phyloP scores from a whole-genome alignment of 2,329 filamentous ascomycete genomes.

The Colletotrichum australisinense region DNA sequence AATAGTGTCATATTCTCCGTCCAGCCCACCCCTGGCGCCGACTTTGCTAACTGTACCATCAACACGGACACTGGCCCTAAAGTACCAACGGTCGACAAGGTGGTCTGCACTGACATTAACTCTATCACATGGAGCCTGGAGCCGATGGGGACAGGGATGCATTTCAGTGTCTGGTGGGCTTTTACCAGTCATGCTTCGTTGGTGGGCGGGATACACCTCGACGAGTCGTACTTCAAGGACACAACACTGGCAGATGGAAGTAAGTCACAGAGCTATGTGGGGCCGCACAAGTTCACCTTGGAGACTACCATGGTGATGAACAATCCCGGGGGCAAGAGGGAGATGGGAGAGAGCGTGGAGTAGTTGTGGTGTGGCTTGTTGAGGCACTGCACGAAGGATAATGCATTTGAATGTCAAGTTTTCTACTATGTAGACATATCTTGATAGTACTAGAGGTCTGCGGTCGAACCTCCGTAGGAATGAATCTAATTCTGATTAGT shows the following conservation, averaged over 20 bases:
- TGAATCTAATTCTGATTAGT: conserved; percentile 29
- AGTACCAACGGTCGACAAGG: conserved; percentile 22
- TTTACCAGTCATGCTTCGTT: conserved; percentile 26
- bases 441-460: conserved; percentile 11
- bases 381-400: background rate
- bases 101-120: conserved; percentile 13
- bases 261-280: conserved; percentile 9
- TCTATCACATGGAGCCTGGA: conserved; percentile 29
- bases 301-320: background rate
- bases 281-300: conserved; percentile 8
- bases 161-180: conserved; percentile 30
- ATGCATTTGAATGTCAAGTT: background rate
- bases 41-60: conserved; percentile 29
- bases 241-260: conserved; percentile 15
- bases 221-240: background rate
- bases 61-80: conserved; percentile 13
- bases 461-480: conserved; percentile 34
- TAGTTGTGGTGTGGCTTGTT: background rate
- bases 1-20: conserved; percentile 16
- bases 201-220: conserved; percentile 11
- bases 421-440: background rate
- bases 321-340: background rate
- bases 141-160: conserved; percentile 25
- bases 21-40: conserved; percentile 16
- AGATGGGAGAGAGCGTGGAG: background rate